Evolutionary conservation across 148 eudicot genomes (phyloP).

Genomic region (Mesembryanthemum crystallinum): DNA sequence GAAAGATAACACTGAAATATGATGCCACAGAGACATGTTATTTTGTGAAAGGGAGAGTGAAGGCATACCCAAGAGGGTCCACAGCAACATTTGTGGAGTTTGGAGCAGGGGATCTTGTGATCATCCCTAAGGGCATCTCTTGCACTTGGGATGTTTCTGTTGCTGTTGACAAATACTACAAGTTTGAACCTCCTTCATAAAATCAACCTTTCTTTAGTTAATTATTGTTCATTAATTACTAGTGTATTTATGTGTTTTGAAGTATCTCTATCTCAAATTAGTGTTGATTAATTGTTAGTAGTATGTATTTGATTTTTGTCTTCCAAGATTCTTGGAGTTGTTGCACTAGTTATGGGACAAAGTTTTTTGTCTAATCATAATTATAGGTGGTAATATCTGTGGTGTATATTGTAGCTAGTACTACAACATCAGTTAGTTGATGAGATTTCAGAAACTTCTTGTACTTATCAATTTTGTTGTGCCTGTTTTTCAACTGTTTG

Average conservation of each 20-base stretch:
- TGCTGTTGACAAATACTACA: constrained; percentile 44
- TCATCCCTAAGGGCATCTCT: constrained; percentile 41
- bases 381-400: neutral
- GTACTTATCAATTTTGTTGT: neutral
- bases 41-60: constrained; percentile 44
- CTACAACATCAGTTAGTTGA: too few relatives aligned
- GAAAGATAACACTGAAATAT: constrained; percentile 39
- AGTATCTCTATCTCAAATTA: neutral
- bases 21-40: constrained; percentile 48
- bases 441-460: neutral
- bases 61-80: constrained; percentile 37
- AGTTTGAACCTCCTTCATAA: constrained; percentile 42
- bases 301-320: neutral
- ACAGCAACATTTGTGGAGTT: constrained; percentile 33
- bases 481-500: neutral
- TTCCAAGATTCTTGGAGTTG: constrained; percentile 16
- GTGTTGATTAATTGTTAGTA: too few relatives aligned
- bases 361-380: constrained; percentile 8
- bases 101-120: constrained; percentile 51
- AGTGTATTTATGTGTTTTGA: neutral
- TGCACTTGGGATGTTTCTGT: constrained; percentile 47
- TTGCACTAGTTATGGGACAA: neutral
- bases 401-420: neutral
- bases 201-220: neutral
- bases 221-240: neutral